Evolutionary conservation across 176 grass and related monocot species (phyloP).

Genomic region (Avena sativa): DNA sequence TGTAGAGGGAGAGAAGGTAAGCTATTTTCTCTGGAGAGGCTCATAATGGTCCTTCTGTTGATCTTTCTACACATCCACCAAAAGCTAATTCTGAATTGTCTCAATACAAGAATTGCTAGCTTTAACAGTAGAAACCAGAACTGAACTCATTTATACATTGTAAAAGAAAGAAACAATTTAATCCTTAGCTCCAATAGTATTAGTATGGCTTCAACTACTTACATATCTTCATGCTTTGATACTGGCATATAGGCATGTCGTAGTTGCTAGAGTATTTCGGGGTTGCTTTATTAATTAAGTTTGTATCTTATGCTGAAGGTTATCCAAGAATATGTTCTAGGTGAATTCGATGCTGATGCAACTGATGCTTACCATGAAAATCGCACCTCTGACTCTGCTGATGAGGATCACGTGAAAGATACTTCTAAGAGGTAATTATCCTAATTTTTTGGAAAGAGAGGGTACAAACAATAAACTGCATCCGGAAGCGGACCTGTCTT

Average conservation of each 20-base stretch:
- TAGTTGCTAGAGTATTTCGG: constrained; percentile 14
- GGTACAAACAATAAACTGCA: neutral
- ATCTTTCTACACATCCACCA: constrained; percentile 17
- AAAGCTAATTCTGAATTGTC: neutral
- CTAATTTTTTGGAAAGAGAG: neutral
- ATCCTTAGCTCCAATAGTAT: neutral
- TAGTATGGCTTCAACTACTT: neutral
- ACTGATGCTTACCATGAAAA: constrained; percentile 75
- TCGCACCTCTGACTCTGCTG: constrained; percentile 50
- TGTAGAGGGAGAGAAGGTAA: constrained; percentile 73
- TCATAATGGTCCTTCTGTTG: neutral
- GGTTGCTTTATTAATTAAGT: constrained; percentile 6
- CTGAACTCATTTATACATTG: neutral
- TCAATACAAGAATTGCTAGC: constrained; percentile 13
- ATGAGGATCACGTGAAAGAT: constrained; percentile 64
- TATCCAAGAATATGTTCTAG: constrained; percentile 97
- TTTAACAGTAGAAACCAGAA: constrained; percentile 35
- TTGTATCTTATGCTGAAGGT: constrained; percentile 44
- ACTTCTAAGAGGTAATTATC: constrained; percentile 71
- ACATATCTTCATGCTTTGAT: constrained; percentile 7
- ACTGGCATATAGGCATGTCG: neutral
- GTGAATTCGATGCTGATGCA: constrained; percentile 73
- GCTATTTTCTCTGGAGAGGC: neutral
- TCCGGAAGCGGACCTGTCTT: constrained; percentile 1
- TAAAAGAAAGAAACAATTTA: constrained; percentile 5